These are phyloP conservation scores for Pleurotus citrinopileatus DNA, from an alignment of 768 basidiomycete genomes.

Conservation along the genomic window DNA sequence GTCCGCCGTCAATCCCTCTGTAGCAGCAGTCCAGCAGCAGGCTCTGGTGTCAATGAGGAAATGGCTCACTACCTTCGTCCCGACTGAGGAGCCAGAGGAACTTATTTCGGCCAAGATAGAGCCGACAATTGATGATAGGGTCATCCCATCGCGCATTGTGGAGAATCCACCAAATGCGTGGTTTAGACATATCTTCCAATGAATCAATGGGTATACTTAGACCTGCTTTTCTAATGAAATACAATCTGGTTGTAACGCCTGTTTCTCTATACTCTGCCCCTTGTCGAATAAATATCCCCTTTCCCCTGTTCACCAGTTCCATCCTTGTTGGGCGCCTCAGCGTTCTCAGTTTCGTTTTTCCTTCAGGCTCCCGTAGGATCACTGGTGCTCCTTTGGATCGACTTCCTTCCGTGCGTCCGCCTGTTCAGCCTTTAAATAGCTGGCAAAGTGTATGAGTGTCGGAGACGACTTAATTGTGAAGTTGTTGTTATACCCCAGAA, in stretches of 20 bases:
- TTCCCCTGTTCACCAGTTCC: no score
- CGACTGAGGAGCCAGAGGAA: constrained; percentile 10
- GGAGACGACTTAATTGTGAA: neutral
- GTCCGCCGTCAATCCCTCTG: constrained; percentile 42
- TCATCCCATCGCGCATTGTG: constrained; percentile 6
- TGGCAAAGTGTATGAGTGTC: neutral
- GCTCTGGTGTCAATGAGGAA: constrained; percentile 48
- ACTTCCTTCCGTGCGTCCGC: neutral
- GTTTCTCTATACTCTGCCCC: no score
- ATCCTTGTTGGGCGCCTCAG: no score
- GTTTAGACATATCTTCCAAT: constrained; percentile 25
- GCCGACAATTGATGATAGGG: constrained; percentile 14
- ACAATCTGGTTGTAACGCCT: no score
- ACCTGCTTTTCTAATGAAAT: no score
- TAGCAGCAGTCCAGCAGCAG: constrained; percentile 50
- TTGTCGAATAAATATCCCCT: no score
- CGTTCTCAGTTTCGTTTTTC: no score
- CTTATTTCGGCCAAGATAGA: constrained; percentile 9
- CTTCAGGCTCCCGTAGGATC: no score
- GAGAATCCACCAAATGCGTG: constrained; percentile 33
- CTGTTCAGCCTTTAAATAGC: neutral
- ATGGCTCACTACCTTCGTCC: constrained; percentile 44
- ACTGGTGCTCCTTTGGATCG: neutral
- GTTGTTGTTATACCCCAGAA: neutral
- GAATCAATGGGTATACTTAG: no score